Conservation (phyloP, 1,284 basidiomycete species). For the Moesziomyces globuligerus region DNA sequence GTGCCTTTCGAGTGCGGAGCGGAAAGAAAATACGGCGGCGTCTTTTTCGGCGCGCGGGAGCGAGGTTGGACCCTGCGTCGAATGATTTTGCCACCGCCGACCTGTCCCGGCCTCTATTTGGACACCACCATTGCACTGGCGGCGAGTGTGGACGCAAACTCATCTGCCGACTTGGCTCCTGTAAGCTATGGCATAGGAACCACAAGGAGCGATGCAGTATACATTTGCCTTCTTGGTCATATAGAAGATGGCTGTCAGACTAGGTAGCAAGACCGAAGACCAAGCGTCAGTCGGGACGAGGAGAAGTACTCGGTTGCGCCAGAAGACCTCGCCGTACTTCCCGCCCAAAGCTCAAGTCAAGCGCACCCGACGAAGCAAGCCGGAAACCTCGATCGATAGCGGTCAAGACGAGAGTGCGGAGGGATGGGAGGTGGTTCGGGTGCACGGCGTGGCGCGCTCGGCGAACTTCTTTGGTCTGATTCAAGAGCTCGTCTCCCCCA, state of each 20-base stretch:
- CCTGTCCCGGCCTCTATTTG: no score
- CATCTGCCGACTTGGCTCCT: no score
- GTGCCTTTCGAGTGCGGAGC: no score
- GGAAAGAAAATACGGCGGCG: background rate
- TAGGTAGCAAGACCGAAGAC: constrained; percentile 1
- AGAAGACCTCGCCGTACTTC: constrained; percentile 25
- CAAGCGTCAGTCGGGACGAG: no score
- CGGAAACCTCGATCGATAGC: background rate
- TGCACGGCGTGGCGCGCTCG: constrained; percentile 25
- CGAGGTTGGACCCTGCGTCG: background rate
- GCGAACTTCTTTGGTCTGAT: constrained; percentile 41
- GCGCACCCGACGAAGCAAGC: background rate
- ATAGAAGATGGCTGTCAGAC: constrained; percentile 1
- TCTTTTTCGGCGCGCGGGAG: background rate
- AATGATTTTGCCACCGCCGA: no score
- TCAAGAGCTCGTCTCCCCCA: constrained; percentile 39
- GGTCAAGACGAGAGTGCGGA: background rate
- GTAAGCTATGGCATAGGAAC: no score
- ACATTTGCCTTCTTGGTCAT: no score
- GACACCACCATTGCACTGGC: no score
- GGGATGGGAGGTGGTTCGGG: constrained; percentile 9
- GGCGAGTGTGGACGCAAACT: no score
- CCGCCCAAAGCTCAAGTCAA: background rate
- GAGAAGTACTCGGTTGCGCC: constrained; percentile 13
- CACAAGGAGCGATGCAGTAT: no score